Conservation (phyloP, 1,284 basidiomycete species). For the Tausonia pullulans region DNA sequence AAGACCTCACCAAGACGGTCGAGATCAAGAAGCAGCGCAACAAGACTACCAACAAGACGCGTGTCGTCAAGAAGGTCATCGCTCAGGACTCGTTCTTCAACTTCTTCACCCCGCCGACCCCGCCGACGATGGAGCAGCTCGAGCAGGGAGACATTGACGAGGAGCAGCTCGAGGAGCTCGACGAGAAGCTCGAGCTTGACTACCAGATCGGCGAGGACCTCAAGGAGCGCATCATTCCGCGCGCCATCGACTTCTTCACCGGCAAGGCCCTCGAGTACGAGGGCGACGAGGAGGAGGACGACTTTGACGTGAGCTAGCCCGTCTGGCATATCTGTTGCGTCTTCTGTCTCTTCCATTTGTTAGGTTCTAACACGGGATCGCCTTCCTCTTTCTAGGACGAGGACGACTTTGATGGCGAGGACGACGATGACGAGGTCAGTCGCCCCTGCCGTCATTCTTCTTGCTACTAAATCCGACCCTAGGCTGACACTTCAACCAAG, state of each 20-base stretch:
- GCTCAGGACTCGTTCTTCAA: conserved; percentile 93
- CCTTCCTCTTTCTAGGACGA: conserved; percentile 23
- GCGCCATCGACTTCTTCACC: conserved; percentile 90
- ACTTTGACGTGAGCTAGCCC: conserved; percentile 51
- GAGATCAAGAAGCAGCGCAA: conserved; percentile 99
- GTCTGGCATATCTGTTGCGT: conserved; percentile 28
- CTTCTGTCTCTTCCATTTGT: neutral
- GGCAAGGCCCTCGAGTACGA: conserved; percentile 91
- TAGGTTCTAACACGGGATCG: neutral
- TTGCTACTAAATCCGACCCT: neutral
- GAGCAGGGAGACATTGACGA: conserved; percentile 68
- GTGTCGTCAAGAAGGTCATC: conserved; percentile 76
- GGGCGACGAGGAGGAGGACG: conserved; percentile 50
- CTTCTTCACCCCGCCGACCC: conserved; percentile 83
- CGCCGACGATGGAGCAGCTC: conserved; percentile 55
- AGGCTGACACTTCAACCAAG: neutral
- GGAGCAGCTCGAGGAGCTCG: conserved; percentile 79
- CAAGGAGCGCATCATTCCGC: conserved; percentile 89
- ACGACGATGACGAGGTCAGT: conserved; percentile 30
- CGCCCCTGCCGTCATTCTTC: neutral
- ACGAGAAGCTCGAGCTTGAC: conserved; percentile 88
- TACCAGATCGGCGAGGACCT: conserved; percentile 98
- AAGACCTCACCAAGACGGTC: conserved; percentile 91
- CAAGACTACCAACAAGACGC: conserved; percentile 91
- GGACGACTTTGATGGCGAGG: conserved; percentile 39